Evolutionary conservation across 805 yeast genomes (phyloP), one percentile per base, ranked within the genome.

Genomic region (Blastobotrys peoriensis): DNA sequence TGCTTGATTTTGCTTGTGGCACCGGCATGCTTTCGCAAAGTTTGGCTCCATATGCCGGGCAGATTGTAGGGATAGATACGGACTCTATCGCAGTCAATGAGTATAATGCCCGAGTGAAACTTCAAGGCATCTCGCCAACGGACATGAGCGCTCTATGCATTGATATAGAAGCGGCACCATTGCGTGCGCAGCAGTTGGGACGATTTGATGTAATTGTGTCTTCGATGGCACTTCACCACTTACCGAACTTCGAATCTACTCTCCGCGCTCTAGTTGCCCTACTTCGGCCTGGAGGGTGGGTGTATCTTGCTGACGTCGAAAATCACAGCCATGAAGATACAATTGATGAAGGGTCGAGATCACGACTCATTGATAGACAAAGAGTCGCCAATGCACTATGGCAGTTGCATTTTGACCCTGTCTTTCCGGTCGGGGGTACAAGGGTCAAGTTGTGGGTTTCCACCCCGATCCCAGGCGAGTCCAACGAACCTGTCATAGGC

Each of bases 1-100:
- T 57, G 1, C 49, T 57, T 8, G 61, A 57, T 33, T 57, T 57
- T 42, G 61, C 54, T 3, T 54, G 61, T 33, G 61, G 61, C 0
- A 47, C 53, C 2, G 61, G 61, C 9, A 39, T 50, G 13, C 38
- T 57, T 4, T 41, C 50, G 16, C 51, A 49, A 37, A 33, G 38
- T 13, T 35, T 57, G 37, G 56, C 58, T 2, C 49, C 50, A 2
- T 38, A 52, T 27, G 45, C 49, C 17, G 41, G 34, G 10, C 21
- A 40, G 33, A 43, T 57, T n/a, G 53, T 55, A 3, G 61, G 61
- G 2, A 45, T 54, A 8, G 61, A 57, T 40, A 48, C 55, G n/a
- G 48, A 60, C 2, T 47, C 48, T 4, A 48, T 40, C 10, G 50
- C 53, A 57, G 51, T 57, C 20, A 49, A 44, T 5, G 41, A 43